Conservation (phyloP, 192 early-diverging fungal genomes). For the Spizellomyces sp. region DNA sequence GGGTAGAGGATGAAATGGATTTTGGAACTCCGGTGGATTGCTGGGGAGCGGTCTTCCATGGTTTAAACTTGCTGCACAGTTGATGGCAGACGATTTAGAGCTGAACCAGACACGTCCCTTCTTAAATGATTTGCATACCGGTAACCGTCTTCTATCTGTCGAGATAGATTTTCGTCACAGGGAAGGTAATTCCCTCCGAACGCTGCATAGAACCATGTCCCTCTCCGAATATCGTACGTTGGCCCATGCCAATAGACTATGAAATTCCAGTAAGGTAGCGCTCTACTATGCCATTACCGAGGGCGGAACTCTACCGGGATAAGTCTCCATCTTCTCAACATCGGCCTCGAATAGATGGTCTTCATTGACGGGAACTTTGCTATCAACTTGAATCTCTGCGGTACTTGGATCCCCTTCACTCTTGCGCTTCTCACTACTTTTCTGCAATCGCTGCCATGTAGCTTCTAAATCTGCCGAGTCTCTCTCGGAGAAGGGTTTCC, state of each 20-base stretch:
- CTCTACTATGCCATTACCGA: not conserved
- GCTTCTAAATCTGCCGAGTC: constrained; percentile 48
- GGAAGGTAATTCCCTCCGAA: constrained; percentile 70
- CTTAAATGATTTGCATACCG: constrained; percentile 25
- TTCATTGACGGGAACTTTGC: constrained; percentile 71
- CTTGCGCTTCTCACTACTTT: not conserved
- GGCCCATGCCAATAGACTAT: constrained; percentile 83
- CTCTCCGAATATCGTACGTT: constrained; percentile 76
- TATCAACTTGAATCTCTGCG: not conserved
- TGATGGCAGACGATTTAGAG: not conserved
- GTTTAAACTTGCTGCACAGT: constrained; percentile 56
- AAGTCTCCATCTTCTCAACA: constrained; percentile 66
- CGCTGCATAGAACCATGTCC: constrained; percentile 78
- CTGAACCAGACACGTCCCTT: no score
- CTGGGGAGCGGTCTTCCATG: constrained; percentile 42
- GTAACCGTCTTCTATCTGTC: constrained; percentile 84
- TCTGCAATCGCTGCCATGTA: constrained; percentile 19
- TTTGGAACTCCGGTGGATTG: constrained; percentile 3
- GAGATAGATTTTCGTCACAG: constrained; percentile 78
- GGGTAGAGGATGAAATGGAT: constrained; percentile 18
- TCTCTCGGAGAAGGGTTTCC: constrained; percentile 42
- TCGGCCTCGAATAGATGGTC: constrained; percentile 82
- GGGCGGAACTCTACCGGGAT: constrained; percentile 41
- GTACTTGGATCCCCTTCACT: not conserved
- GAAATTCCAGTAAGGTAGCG: not conserved